Conservation (phyloP, 345 rosid genomes). For the Boechera stricta region DNA sequence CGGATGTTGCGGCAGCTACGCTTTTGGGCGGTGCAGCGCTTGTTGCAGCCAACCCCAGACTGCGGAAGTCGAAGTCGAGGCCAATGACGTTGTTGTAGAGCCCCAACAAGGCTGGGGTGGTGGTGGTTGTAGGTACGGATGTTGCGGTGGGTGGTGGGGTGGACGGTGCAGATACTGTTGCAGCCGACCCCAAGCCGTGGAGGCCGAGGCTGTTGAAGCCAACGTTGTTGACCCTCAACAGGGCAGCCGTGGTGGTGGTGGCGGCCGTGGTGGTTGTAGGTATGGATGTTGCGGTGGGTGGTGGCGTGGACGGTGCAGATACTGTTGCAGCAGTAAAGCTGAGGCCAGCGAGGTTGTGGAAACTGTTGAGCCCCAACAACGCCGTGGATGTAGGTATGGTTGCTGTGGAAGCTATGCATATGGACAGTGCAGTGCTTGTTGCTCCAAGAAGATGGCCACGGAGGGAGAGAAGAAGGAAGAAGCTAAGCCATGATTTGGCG, state of each 20-base stretch:
- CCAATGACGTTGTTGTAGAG: constrained; percentile 26
- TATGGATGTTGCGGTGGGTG: constrained; percentile 31
- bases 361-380: constrained; percentile 36
- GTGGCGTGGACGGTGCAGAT: constrained; percentile 20
- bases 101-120: constrained; percentile 10
- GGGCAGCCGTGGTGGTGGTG: not conserved
- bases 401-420: constrained; percentile 28
- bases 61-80: constrained; percentile 6
- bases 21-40: too few species aligned
- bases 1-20: too few species aligned
- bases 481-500: constrained; percentile 36
- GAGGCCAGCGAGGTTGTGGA: constrained; percentile 5
- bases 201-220: constrained; percentile 28
- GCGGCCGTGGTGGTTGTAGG: constrained; percentile 28
- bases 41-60: not conserved
- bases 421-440: constrained; percentile 33
- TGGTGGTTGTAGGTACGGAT: constrained; percentile 31
- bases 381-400: constrained; percentile 29
- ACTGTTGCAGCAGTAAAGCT: constrained; percentile 18
- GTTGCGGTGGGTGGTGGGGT: constrained; percentile 4
- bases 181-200: not conserved
- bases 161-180: constrained; percentile 33
- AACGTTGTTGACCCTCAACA: constrained; percentile 37
- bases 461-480: constrained; percentile 35
- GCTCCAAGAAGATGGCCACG: constrained; percentile 30